Conservation (phyloP, 2,329 filamentous ascomycete species). For the Ophiocordyceps camponoti-saundersi region DNA sequence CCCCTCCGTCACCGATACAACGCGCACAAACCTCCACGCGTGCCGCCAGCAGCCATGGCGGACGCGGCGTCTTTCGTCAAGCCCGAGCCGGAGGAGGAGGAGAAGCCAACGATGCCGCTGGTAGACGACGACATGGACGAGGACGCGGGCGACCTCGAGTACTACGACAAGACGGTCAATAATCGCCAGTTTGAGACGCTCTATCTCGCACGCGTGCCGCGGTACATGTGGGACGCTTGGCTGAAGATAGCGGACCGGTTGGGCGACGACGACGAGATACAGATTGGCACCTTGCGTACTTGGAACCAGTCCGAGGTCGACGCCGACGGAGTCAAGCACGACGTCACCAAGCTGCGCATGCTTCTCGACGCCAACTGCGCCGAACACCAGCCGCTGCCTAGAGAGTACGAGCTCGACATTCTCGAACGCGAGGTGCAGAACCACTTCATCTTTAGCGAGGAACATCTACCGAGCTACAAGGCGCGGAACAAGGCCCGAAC, state of each 20-base stretch:
- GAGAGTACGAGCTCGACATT: constrained; percentile 71
- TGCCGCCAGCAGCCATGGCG: constrained; percentile 1
- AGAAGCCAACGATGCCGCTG: constrained; percentile 23
- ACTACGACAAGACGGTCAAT: constrained; percentile 27
- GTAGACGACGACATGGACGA: constrained; percentile 54
- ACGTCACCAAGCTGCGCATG: constrained; percentile 33
- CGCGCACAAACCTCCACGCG: neutral
- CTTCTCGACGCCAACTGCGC: constrained; percentile 47
- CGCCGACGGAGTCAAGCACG: constrained; percentile 22
- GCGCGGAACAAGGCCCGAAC: constrained; percentile 32
- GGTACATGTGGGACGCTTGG: constrained; percentile 71
- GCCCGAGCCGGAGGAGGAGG: constrained; percentile 28
- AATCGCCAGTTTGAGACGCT: constrained; percentile 25
- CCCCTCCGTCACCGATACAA: too few relatives aligned
- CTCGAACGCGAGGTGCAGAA: constrained; percentile 51
- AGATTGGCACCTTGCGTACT: constrained; percentile 57
- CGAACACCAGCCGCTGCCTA: constrained; percentile 60
- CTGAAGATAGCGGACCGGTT: constrained; percentile 33
- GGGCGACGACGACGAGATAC: constrained; percentile 66
- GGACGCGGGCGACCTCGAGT: constrained; percentile 39
- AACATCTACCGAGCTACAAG: constrained; percentile 52
- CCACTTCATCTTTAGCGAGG: constrained; percentile 85
- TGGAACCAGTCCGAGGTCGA: constrained; percentile 37
- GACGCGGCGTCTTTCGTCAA: constrained; percentile 23
- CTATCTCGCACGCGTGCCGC: constrained; percentile 65